These are phyloP conservation scores for Bocquillonia castaneifolia DNA, from an alignment of 441 rosid species.

Conservation along the genomic window DNA sequence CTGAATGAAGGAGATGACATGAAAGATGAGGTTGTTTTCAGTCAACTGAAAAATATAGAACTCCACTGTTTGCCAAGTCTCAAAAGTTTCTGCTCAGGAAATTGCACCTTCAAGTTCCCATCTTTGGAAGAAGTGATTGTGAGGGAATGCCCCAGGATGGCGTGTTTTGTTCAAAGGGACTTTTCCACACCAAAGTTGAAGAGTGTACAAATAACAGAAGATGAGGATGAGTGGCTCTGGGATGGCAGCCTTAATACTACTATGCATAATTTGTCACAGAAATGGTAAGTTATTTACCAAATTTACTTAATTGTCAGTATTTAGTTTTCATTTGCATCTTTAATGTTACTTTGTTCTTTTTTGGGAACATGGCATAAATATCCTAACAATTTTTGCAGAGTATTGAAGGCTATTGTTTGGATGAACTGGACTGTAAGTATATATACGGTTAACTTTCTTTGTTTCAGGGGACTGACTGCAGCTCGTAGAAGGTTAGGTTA, in stretches of 20 bases:
- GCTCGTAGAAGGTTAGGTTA: too few relatives aligned
- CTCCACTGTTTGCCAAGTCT: constrained; percentile 19
- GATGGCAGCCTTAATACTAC: neutral
- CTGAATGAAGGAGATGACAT: neutral
- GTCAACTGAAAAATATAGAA: neutral
- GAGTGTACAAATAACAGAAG: neutral
- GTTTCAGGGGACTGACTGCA: too few relatives aligned
- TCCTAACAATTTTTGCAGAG: too few relatives aligned
- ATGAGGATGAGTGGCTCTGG: neutral
- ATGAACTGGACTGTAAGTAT: too few relatives aligned
- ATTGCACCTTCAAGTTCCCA: constrained; percentile 19
- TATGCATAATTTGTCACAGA: constrained; percentile 8
- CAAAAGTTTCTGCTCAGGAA: constrained; percentile 15
- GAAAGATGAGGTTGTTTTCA: constrained; percentile 9
- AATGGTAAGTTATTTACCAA: too few relatives aligned
- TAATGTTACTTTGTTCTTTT: too few relatives aligned
- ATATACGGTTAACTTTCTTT: too few relatives aligned
- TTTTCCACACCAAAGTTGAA: neutral
- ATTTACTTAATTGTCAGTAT: too few relatives aligned
- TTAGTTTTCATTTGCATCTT: too few relatives aligned
- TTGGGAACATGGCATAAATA: too few relatives aligned
- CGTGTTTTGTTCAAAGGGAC: constrained; percentile 5
- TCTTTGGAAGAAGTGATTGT: neutral
- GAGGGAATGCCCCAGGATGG: constrained; percentile 22
- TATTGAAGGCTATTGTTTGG: too few relatives aligned